Conservation (phyloP, 345 rosid genomes). For the Arabidopsis suecica region DNA sequence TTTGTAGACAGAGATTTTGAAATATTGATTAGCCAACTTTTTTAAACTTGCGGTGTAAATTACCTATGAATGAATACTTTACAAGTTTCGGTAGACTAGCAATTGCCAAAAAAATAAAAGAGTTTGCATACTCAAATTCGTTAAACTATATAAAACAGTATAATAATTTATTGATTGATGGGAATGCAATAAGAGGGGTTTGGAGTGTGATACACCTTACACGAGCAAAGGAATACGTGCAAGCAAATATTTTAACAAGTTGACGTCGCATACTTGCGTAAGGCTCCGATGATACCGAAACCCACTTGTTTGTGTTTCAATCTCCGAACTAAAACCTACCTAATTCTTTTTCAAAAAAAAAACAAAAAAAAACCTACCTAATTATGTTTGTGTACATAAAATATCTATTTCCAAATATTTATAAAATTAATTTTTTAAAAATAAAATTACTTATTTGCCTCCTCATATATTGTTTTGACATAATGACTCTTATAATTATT, state of each 20-base stretch:
- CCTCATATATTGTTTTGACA: background rate
- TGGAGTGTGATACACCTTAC: conserved; percentile 29
- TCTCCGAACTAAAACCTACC: conserved; percentile 8
- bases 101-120: background rate
- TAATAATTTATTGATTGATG: background rate
- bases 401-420: background rate
- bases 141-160: background rate
- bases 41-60: conserved; percentile 18
- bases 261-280: conserved; percentile 35
- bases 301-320: conserved; percentile 31
- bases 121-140: background rate
- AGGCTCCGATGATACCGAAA: conserved; percentile 33
- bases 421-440: background rate
- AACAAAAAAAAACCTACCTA: background rate
- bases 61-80: background rate
- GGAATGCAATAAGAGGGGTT: background rate
- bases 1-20: background rate
- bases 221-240: conserved; percentile 34
- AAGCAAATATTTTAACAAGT: conserved; percentile 36
- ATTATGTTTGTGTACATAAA: background rate
- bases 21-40: conserved; percentile 24
- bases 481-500: too few relatives aligned
- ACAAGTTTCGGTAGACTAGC: background rate
- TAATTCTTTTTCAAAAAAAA: background rate
- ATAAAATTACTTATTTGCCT: background rate